Conservation (phyloP, 2,329 filamentous ascomycete genomes). For the Akanthomyces dipterigenus region DNA sequence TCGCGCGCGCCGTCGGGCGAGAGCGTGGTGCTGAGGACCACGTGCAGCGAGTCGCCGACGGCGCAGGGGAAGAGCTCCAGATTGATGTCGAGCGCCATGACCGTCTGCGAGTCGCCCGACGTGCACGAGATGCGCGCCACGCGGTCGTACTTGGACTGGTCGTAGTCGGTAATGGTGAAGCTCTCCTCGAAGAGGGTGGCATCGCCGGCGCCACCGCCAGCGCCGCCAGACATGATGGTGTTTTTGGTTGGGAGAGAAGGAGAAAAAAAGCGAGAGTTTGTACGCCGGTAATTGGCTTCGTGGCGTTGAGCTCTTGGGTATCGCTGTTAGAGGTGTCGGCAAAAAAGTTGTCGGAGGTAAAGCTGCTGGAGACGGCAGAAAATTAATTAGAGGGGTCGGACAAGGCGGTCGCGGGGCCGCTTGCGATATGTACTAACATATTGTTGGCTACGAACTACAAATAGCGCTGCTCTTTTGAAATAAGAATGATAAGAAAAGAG, state of each 20-base stretch:
- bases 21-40: conserved; percentile 79
- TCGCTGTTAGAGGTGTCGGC: not conserved
- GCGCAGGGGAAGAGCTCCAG: conserved; percentile 78
- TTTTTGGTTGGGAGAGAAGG: not conserved
- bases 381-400: conserved; percentile 8
- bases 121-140: conserved; percentile 78
- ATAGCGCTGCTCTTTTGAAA: no score
- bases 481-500: not conserved
- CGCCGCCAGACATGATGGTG: conserved; percentile 52
- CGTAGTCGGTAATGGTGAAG: conserved; percentile 73
- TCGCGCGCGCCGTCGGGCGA: conserved; percentile 79
- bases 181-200: conserved; percentile 89
- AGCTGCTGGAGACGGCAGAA: conserved; percentile 6
- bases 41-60: conserved; percentile 67
- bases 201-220: conserved; percentile 61
- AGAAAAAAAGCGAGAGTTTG: not conserved
- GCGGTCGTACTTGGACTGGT: conserved; percentile 89
- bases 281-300: not conserved
- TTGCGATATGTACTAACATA: conserved; percentile 13
- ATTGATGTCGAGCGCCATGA: conserved; percentile 88
- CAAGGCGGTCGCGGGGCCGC: conserved; percentile 8
- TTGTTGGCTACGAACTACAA: not conserved
- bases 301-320: not conserved
- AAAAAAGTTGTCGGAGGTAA: not conserved
- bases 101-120: conserved; percentile 66